A percentile compares a stretch with the other conserved stretches of the same genome.
These are phyloP conservation scores for Somion occarium DNA, from an alignment of 1,284 basidiomycete species.

Conservation along the genomic window DNA sequence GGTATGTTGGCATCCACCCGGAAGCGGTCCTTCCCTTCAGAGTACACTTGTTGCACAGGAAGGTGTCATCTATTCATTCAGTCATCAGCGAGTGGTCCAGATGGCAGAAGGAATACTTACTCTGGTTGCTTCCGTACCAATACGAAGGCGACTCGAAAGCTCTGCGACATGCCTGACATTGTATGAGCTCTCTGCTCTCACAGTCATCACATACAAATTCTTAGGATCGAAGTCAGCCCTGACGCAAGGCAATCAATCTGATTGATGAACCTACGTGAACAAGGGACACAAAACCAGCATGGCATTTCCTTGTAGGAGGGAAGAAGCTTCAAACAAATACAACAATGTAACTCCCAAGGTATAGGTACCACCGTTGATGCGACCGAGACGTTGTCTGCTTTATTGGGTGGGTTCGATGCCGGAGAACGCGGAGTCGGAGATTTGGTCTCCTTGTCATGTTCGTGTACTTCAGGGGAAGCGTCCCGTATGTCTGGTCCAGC, in stretches of 20 bases:
- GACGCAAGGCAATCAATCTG: neutral
- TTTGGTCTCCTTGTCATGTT: no score
- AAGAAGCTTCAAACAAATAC: no score
- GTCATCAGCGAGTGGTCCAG: neutral
- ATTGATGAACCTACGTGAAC: no score
- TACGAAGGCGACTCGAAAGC: neutral
- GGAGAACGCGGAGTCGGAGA: no score
- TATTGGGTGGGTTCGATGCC: no score
- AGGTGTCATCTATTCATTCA: constrained; percentile 5
- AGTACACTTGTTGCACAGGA: constrained; percentile 9
- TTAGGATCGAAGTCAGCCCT: neutral
- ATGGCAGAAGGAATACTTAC: neutral
- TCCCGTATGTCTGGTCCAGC: no score
- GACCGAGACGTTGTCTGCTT: no score
- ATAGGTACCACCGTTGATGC: no score
- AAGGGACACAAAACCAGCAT: no score
- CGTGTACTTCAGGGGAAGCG: no score
- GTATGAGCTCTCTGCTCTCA: neutral
- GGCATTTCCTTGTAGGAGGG: no score
- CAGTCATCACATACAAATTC: neutral
- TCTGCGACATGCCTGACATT: neutral
- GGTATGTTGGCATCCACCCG: neutral
- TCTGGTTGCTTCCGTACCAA: neutral
- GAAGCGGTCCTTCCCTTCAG: neutral
- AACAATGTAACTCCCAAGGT: no score